Conservation (phyloP, 2,329 filamentous ascomycete species). For the Talaromyces sp. region DNA sequence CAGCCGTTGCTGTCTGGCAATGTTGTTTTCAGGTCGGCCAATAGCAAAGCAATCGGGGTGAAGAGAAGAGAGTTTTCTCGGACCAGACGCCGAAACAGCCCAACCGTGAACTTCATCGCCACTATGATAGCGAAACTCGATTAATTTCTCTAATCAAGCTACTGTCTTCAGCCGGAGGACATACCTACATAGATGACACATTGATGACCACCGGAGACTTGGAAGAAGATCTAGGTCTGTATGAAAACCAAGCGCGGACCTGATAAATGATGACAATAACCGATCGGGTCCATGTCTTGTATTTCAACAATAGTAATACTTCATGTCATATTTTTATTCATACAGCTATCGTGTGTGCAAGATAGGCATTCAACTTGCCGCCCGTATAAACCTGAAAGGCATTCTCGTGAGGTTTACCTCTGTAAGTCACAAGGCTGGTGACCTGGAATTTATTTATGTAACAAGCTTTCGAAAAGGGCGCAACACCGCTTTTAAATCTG, state of each 20-base stretch:
- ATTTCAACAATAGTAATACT: no score
- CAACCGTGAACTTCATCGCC: background rate
- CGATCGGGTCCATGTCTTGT: background rate
- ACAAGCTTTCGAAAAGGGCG: background rate
- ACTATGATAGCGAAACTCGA: background rate
- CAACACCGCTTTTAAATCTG: background rate
- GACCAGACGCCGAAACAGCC: background rate
- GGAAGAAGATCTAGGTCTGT: constrained; percentile 35
- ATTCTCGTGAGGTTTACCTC: background rate
- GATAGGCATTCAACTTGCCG: no score
- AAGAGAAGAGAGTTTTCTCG: no score
- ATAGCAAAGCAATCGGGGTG: background rate
- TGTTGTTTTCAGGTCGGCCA: background rate
- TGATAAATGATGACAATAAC: background rate
- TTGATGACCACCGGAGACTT: constrained; percentile 36
- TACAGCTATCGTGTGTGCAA: no score
- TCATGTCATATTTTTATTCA: no score
- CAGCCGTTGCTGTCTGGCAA: background rate
- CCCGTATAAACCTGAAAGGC: background rate
- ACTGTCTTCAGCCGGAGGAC: background rate
- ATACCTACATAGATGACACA: background rate
- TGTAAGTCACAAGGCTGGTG: background rate
- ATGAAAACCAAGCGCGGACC: background rate
- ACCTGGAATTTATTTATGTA: background rate
- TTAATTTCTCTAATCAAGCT: background rate